These are phyloP conservation scores for Apostasia ramifera DNA, from an alignment of 106 monocot genomes.

Conservation along the genomic window DNA sequence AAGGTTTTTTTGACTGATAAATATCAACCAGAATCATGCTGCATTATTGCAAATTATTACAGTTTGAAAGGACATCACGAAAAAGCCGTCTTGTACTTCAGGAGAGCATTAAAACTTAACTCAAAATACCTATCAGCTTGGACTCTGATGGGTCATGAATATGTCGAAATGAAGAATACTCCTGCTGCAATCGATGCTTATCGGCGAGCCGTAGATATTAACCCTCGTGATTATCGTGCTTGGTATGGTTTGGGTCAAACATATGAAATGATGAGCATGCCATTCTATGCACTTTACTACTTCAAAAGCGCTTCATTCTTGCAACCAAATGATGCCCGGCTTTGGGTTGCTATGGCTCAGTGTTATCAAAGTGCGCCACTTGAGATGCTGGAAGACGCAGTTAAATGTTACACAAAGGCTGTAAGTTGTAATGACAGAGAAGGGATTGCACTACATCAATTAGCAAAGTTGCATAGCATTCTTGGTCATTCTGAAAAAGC, in stretches of 20 bases:
- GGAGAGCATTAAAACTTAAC: constrained; percentile 83
- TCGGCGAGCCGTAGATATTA: constrained; percentile 87
- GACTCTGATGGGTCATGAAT: constrained; percentile 99
- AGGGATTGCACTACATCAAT: constrained; percentile 80
- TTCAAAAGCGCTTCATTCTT: constrained; percentile 72
- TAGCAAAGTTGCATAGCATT: constrained; percentile 62
- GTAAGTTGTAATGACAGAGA: constrained; percentile 66
- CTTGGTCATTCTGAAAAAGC: constrained; percentile 75
- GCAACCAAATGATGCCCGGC: constrained; percentile 80
- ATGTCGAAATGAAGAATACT: constrained; percentile 99
- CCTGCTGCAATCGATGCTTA: constrained; percentile 98
- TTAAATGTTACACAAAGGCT: constrained; percentile 79
- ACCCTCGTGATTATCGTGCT: constrained; percentile 85
- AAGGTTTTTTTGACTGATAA: constrained; percentile 93
- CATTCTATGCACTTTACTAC: constrained; percentile 89
- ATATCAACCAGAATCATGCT: constrained; percentile 89
- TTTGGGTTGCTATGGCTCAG: constrained; percentile 96
- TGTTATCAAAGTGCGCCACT: constrained; percentile 92
- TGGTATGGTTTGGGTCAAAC: constrained; percentile 98
- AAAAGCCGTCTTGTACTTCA: constrained; percentile 90
- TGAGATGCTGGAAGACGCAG: constrained; percentile 81
- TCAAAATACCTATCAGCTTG: constrained; percentile 86
- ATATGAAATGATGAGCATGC: constrained; percentile 98
- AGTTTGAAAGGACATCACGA: constrained; percentile 96
- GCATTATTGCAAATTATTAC: constrained; percentile 96